Conservation (phyloP, 768 basidiomycete genomes). For the Sarcodon aspratus region DNA sequence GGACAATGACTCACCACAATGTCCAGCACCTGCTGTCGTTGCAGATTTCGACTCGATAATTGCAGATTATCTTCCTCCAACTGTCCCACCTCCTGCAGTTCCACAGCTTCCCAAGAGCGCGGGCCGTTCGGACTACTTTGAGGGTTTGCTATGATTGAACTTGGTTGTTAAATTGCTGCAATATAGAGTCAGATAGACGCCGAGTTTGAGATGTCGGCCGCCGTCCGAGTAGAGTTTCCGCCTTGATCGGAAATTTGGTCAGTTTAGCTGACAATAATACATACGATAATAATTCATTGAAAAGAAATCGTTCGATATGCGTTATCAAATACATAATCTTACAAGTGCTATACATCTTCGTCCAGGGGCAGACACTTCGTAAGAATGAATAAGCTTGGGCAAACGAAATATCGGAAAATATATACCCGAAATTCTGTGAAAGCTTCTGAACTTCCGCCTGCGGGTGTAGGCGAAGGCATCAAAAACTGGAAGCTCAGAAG, state of each 20-base stretch:
- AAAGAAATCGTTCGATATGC: too few relatives aligned
- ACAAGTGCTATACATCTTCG: conserved; percentile 2
- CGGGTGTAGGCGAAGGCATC: conserved; percentile 43
- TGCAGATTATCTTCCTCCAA: conserved; percentile 54
- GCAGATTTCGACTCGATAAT: conserved; percentile 64
- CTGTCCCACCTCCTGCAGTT: background rate
- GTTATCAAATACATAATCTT: too few relatives aligned
- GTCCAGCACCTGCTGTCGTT: conserved; percentile 4
- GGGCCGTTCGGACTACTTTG: conserved; percentile 4
- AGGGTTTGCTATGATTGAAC: conserved; percentile 6
- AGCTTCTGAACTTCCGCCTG: conserved; percentile 34
- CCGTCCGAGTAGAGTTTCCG: background rate
- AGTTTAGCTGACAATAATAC: background rate
- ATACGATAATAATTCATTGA: background rate
- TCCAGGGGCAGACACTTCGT: conserved; percentile 16
- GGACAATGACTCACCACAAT: background rate
- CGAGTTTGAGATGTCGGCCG: background rate
- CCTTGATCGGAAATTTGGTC: background rate
- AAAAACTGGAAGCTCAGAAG: conserved; percentile 84
- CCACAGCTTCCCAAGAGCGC: background rate
- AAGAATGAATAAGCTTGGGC: background rate
- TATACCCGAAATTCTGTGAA: conserved; percentile 87
- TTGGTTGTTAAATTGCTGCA: background rate
- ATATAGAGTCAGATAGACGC: background rate
- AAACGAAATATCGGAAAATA: conserved; percentile 3